Percentiles rank a stretch among this genome's conserved stretches.
These are phyloP conservation scores for Mycena epipterygia DNA, from an alignment of 768 basidiomycete genomes.

Conservation along the genomic window DNA sequence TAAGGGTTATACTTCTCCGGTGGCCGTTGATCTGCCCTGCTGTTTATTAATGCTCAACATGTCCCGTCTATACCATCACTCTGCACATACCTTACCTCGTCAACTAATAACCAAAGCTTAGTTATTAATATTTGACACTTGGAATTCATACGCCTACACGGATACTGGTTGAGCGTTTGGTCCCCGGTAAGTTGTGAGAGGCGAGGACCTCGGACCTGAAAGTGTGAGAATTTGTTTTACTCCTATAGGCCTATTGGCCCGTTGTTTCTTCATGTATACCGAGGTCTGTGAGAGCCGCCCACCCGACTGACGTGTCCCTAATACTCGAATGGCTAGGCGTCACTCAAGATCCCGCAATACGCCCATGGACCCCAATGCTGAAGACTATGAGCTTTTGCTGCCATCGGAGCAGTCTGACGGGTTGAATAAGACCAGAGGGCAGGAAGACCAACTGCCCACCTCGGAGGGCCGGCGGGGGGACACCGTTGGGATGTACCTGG, in stretches of 20 bases:
- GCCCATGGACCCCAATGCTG: constrained; percentile 29
- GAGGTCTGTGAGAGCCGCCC: background rate
- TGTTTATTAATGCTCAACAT: constrained; percentile 21
- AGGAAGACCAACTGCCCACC: constrained; percentile 51
- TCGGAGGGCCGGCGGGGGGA: constrained; percentile 59
- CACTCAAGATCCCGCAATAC: constrained; percentile 2
- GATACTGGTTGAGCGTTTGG: too few species aligned
- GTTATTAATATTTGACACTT: constrained; percentile 33
- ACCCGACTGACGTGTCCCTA: constrained; percentile 26
- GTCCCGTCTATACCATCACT: constrained; percentile 31
- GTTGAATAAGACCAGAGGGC: constrained; percentile 36
- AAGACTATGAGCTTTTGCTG: constrained; percentile 46
- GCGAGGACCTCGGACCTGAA: too few species aligned
- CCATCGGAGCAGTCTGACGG: constrained; percentile 34
- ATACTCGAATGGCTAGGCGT: background rate
- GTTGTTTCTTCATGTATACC: background rate
- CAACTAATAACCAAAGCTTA: constrained; percentile 28
- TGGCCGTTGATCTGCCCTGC: background rate
- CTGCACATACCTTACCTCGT: constrained; percentile 32
- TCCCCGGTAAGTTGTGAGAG: background rate
- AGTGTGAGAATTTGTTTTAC: background rate
- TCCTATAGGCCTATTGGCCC: constrained; percentile 15
- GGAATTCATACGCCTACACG: background rate
- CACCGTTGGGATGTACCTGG: constrained; percentile 46
- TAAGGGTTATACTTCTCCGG: background rate